phyloP scores from a whole-genome alignment of 345 rosid species.

The Microthlaspi erraticum region DNA sequence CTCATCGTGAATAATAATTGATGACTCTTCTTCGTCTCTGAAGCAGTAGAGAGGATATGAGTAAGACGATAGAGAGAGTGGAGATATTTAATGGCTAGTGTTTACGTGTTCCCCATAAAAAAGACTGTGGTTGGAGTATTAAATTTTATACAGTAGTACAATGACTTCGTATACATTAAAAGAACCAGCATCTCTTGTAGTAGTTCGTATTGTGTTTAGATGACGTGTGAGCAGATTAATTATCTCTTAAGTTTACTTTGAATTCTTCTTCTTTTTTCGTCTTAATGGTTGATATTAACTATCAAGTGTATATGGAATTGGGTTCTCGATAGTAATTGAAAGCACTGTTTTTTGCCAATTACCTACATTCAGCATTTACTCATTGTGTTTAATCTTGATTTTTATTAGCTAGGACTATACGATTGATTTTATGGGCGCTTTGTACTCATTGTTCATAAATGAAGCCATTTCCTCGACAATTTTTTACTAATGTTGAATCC shows the following conservation, averaged over 20 bases:
- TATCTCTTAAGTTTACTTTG: not conserved
- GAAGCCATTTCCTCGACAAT: not conserved
- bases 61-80: slow-evolving; percentile 26
- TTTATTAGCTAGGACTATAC: too few species aligned
- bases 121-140: not conserved
- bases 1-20: slow-evolving; percentile 32
- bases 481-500: not conserved
- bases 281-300: not conserved
- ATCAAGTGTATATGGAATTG: not conserved
- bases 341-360: slow-evolving; percentile 4
- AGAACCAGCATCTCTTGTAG: not conserved
- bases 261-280: not conserved
- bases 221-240: slow-evolving; percentile 3
- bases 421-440: not conserved
- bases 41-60: not conserved
- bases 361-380: not conserved
- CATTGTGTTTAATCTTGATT: not conserved
- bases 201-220: not conserved
- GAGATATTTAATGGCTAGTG: slow-evolving; percentile 32
- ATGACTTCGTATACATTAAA: not conserved
- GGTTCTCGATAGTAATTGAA: not conserved
- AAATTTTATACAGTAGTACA: not conserved
- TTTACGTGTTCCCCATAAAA: slow-evolving; percentile 29
- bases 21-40: slow-evolving; percentile 22
- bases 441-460: not conserved